Base-by-base conservation (phyloP, 2,329 filamentous ascomycete species). In the Clonostachys rosea region DNA sequence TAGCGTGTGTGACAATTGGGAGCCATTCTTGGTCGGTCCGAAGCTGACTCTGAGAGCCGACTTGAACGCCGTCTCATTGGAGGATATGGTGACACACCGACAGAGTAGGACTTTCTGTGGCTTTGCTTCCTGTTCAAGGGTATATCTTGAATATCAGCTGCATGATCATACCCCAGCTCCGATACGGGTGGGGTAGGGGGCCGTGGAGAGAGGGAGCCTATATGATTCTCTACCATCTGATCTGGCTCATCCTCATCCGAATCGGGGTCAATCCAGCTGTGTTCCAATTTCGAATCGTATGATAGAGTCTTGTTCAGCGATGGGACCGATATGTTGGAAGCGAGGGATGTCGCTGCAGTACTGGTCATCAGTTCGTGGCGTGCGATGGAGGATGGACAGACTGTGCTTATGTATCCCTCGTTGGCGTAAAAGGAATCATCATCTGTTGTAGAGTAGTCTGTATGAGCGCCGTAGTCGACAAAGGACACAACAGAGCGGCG, bases 261-360 rank as follows among this genome's bases (percentile, higher is more conserved):
- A 34, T 68, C 65, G 13, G 54, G 50, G 16, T 68, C 66, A 7
- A 69, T 64, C 68, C 68, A 70, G 44, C 65, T 69, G 41, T 60
- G 55, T 17, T 59, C 57, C 24, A 53, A 53, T 39, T 51, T 50
- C 41, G 46, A 50, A 18, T 56, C 52, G 7, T 47, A 37, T 5
- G 53, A 46, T n/a, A 54, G 47, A 2, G 57, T 46, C 34, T 47
- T 50, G 13, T 59, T 59, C 7, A 60, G 58, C 10, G 60, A 62
- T 1, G 55, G 54, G 33, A 56, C 58, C 41, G 56, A 59, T 36
- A 53, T 57, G 5, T 55, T 51, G 17, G 63, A 65, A 18, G 58
- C 59, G 4, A 69, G 51, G 3, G 67, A 70, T 5, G 68, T 68
- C 5, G 65, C 63, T 18, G 56, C 55, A 10, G 66, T 69, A 18